These are phyloP conservation scores for Sporothrix variecibatus DNA, from an alignment of 2,329 filamentous ascomycete species.

Conservation along the genomic window DNA sequence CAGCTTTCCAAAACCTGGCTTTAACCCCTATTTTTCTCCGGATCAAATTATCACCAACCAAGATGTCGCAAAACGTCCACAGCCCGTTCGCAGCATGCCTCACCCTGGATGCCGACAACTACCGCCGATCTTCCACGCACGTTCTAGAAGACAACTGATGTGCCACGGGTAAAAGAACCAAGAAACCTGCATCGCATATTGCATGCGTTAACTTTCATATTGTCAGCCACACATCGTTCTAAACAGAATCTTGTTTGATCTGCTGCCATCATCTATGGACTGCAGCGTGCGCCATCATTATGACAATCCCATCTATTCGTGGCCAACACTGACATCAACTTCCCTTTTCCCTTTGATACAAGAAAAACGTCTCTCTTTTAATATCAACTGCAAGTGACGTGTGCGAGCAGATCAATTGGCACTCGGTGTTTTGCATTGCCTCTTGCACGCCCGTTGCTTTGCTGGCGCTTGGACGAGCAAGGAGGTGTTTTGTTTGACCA, in stretches of 20 bases:
- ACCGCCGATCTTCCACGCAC: background rate
- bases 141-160: background rate
- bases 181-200: background rate
- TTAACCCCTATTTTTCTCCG: background rate
- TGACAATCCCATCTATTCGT: background rate
- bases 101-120: background rate
- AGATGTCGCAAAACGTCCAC: background rate
- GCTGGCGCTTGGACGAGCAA: conserved; percentile 6
- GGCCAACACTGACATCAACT: background rate
- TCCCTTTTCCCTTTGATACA: too few relatives aligned
- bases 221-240: background rate
- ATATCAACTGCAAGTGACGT: background rate
- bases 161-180: background rate
- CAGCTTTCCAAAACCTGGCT: background rate
- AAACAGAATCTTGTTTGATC: background rate
- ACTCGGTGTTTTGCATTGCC: background rate
- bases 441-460: background rate
- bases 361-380: background rate
- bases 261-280: background rate
- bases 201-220: background rate
- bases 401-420: conserved; percentile 7
- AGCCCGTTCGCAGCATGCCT: background rate
- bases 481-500: conserved; percentile 3
- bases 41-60: background rate
- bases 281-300: background rate